Percentiles rank a stretch among this genome's conserved stretches.
Conservation (phyloP, 1,139 yeast genomes). For the Magnusiomyces ingens region DNA sequence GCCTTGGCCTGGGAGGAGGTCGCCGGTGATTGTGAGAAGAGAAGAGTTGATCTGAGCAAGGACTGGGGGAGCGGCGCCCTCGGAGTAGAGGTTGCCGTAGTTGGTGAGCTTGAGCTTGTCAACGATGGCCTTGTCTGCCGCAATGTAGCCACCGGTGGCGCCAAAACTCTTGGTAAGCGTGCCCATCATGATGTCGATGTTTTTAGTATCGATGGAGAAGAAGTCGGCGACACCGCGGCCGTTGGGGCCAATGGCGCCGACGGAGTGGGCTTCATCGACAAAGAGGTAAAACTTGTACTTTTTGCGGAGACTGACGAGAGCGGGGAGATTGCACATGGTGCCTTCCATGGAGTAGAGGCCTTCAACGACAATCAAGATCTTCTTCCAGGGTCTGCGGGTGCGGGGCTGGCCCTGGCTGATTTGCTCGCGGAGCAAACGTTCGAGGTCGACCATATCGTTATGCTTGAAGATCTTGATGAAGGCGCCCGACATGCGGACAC, state of each 20-base stretch:
- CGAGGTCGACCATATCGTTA: conserved; percentile 79
- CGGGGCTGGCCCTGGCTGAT: conserved; percentile 96
- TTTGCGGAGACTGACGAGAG: conserved; percentile 62
- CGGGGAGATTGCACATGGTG: conserved; percentile 81
- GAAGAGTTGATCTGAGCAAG: conserved; percentile 82
- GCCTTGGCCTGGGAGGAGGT: conserved; percentile 88
- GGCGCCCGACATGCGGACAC: conserved; percentile 89
- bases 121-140: conserved; percentile 61
- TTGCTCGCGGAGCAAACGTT: conserved; percentile 72
- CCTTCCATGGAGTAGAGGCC: conserved; percentile 99
- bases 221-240: conserved; percentile 96
- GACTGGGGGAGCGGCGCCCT: conserved; percentile 85
- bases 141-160: conserved; percentile 96
- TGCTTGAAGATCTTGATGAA: conserved; percentile 89
- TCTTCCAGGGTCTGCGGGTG: conserved; percentile 96
- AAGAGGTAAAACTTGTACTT: conserved; percentile 85
- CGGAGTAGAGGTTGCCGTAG: conserved; percentile 72
- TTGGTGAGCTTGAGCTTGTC: conserved; percentile 69
- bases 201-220: conserved; percentile 67
- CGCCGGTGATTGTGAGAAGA: conserved; percentile 70
- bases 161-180: conserved; percentile 97
- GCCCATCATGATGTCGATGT: conserved; percentile 89
- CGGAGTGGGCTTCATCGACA: conserved; percentile 96
- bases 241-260: conserved; percentile 92
- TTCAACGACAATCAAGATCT: conserved; percentile 87